phyloP scores from a whole-genome alignment of 805 yeast genomes.

The Lachancea thermotolerans region DNA sequence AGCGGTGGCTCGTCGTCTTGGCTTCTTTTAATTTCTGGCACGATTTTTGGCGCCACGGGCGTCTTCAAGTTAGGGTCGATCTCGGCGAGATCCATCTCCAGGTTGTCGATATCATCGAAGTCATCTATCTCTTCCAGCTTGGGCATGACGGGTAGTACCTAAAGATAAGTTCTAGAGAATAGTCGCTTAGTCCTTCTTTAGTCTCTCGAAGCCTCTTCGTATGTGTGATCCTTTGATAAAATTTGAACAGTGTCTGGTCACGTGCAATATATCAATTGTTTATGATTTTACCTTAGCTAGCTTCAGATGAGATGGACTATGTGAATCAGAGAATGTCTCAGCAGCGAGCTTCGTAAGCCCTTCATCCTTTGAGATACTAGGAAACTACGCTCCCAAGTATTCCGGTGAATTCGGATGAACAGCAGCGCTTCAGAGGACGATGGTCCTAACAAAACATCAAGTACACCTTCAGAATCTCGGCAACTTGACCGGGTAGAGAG shows the following conservation, averaged over 20 bases:
- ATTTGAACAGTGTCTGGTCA: no score
- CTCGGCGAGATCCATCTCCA: slow-evolving; percentile 92
- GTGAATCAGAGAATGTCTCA: no score
- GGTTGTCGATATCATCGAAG: slow-evolving; percentile 79
- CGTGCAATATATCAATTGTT: no score
- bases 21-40: slow-evolving; percentile 54
- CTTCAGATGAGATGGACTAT: no score
- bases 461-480: not conserved
- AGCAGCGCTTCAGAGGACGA: not conserved
- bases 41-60: slow-evolving; percentile 64
- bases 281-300: no score
- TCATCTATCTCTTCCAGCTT: slow-evolving; percentile 65
- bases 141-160: slow-evolving; percentile 43
- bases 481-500: not conserved
- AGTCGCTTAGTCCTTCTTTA: not conserved
- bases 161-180: not conserved
- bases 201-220: not conserved
- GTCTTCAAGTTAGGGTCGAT: slow-evolving; percentile 67
- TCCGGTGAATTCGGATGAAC: no score
- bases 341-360: no score
- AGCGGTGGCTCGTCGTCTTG: slow-evolving; percentile 41
- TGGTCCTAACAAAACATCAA: not conserved
- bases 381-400: no score
- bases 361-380: no score
- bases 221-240: no score